phyloP scores from a whole-genome alignment of 2,329 filamentous ascomycete species.

The Fusarium camptoceras region DNA sequence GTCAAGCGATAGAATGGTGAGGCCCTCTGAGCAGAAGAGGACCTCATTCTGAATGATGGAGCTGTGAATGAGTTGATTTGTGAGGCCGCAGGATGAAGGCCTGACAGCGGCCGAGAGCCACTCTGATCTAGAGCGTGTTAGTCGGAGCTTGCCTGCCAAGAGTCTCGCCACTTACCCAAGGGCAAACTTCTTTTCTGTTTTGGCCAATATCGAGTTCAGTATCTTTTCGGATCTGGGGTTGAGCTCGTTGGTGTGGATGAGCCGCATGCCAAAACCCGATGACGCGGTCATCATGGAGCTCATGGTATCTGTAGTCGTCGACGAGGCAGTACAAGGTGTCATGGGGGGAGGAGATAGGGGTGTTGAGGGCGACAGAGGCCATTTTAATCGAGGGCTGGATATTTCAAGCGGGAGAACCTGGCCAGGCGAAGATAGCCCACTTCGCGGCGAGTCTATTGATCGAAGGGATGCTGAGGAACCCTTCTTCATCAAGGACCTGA shows the following conservation, averaged over 20 bases:
- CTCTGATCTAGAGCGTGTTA: slow-evolving; percentile 50
- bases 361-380: slow-evolving; percentile 54
- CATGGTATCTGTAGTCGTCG: slow-evolving; percentile 49
- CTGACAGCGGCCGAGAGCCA: slow-evolving; percentile 60
- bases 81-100: slow-evolving; percentile 59
- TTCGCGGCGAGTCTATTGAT: slow-evolving; percentile 38
- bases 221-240: slow-evolving; percentile 60
- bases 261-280: slow-evolving; percentile 60
- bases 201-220: slow-evolving; percentile 62
- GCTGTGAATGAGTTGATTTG: slow-evolving; percentile 64
- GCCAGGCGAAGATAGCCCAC: slow-evolving; percentile 50
- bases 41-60: slow-evolving; percentile 71
- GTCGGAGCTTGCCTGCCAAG: background rate
- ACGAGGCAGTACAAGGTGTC: slow-evolving; percentile 60
- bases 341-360: slow-evolving; percentile 58
- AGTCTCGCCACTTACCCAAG: slow-evolving; percentile 51
- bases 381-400: slow-evolving; percentile 45
- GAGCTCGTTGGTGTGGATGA: slow-evolving; percentile 62
- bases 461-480: slow-evolving; percentile 42
- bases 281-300: slow-evolving; percentile 49
- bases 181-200: slow-evolving; percentile 61
- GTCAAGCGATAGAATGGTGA: slow-evolving; percentile 71
- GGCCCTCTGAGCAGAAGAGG: slow-evolving; percentile 69
- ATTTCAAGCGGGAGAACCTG: slow-evolving; percentile 49
- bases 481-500: slow-evolving; percentile 50